A percentile compares a stretch with the other conserved stretches of the same genome.
Evolutionary conservation across 164 flowering plant genomes (phyloP).

Genomic region (Liriodendron chinense): DNA sequence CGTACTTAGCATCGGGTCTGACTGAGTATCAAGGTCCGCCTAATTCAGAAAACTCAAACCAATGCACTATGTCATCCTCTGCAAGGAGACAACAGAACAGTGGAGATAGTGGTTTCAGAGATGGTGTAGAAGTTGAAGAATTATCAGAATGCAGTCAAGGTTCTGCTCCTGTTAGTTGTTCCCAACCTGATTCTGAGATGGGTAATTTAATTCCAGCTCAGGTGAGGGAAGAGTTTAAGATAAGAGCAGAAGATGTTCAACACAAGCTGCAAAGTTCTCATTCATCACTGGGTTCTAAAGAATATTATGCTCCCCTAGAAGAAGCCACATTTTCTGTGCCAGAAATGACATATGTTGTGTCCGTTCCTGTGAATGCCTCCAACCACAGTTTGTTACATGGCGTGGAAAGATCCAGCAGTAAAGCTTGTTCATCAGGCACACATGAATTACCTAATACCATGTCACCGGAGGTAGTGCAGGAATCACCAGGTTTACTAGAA

Average conservation of each 20-base stretch:
- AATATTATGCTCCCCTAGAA: conserved; percentile 32
- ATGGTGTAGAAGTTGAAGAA: conserved; percentile 52
- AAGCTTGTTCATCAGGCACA: conserved; percentile 22
- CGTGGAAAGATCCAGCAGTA: conserved; percentile 24
- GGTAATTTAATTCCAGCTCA: conserved; percentile 22
- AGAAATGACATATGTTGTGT: conserved; percentile 32
- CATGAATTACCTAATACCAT: conserved; percentile 33
- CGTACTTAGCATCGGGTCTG: conserved; percentile 77
- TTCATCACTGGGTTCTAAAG: conserved; percentile 42
- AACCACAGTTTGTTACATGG: conserved; percentile 26
- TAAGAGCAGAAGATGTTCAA: conserved; percentile 35
- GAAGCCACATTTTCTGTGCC: conserved; percentile 39
- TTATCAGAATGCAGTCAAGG: conserved; percentile 82
- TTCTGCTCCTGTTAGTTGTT: conserved; percentile 38
- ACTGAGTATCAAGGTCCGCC: conserved; percentile 56
- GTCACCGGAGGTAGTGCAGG: conserved; percentile 33
- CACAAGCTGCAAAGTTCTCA: conserved; percentile 32
- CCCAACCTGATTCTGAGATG: conserved; percentile 45
- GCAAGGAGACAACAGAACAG: conserved; percentile 41
- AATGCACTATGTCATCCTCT: conserved; percentile 43
- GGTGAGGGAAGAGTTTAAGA: conserved; percentile 25
- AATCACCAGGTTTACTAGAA: conserved; percentile 26
- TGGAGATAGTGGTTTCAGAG: conserved; percentile 45
- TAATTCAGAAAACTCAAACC: conserved; percentile 38
- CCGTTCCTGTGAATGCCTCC: conserved; percentile 20